These are phyloP conservation scores for Tillandsia leiboldiana DNA, from an alignment of 176 grass and related monocot species.

Conservation along the genomic window DNA sequence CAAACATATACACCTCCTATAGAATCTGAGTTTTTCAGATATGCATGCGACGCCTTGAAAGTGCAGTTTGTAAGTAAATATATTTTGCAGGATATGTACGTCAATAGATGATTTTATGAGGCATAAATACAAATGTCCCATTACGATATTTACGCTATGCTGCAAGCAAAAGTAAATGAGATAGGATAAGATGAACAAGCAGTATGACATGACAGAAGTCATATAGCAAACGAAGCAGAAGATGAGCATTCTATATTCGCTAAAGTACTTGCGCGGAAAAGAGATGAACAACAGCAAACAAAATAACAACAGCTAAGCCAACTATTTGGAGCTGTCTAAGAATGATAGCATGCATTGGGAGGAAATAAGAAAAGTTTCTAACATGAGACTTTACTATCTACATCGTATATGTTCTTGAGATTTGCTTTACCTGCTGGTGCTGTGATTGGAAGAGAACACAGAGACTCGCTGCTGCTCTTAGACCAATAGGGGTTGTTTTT, in stretches of 20 bases:
- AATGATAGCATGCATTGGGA: background rate
- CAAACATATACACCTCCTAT: too few relatives aligned
- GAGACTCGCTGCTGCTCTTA: constrained; percentile 25
- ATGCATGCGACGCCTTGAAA: too few relatives aligned
- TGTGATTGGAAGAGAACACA: constrained; percentile 27
- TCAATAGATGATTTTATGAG: too few relatives aligned
- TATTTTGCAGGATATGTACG: too few relatives aligned
- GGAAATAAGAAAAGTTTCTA: background rate
- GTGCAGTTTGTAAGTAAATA: too few relatives aligned
- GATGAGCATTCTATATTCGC: background rate
- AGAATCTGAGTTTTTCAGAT: too few relatives aligned
- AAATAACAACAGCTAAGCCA: too few relatives aligned
- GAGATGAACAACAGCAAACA: too few relatives aligned
- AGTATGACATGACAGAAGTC: background rate
- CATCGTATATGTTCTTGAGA: background rate
- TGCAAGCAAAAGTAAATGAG: background rate
- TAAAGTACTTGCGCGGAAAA: background rate
- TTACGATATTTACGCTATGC: too few relatives aligned
- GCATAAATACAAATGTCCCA: too few relatives aligned
- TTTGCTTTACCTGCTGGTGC: constrained; percentile 32
- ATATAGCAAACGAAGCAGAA: background rate
- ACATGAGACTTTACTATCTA: background rate
- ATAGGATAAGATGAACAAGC: background rate
- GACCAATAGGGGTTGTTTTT: background rate
- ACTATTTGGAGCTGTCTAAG: background rate